phyloP scores from a whole-genome alignment of 805 yeast genomes.

The Saccharomycopsis malanga region DNA sequence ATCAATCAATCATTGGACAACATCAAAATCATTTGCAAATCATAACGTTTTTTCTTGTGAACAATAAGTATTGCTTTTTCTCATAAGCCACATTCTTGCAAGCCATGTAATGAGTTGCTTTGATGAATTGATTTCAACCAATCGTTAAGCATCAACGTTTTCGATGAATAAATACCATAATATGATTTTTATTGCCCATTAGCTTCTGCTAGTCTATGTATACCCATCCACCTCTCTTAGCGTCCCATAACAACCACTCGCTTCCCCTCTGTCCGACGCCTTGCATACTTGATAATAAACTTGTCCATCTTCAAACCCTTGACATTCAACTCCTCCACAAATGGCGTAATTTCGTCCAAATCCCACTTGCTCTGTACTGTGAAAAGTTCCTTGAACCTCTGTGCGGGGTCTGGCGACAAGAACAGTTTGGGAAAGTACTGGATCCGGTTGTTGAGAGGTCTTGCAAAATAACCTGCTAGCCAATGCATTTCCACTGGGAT shows the following conservation, averaged over 20 bases:
- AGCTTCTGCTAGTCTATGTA: no score
- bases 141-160: no score
- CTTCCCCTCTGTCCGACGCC: conserved; percentile 42
- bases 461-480: conserved; percentile 49
- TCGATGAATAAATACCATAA: no score
- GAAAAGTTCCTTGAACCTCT: conserved; percentile 48
- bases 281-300: conserved; percentile 57
- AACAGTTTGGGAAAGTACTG: conserved; percentile 44
- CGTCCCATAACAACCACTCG: conserved; percentile 32
- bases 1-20: no score
- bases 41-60: no score
- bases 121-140: no score
- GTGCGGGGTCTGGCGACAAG: conserved; percentile 42
- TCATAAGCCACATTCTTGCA: no score
- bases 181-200: no score
- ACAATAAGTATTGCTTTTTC: no score
- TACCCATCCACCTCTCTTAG: no score
- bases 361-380: conserved; percentile 52
- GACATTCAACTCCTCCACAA: conserved; percentile 45
- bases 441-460: conserved; percentile 40
- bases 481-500: conserved; percentile 49
- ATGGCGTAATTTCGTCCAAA: conserved; percentile 55
- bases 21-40: no score
- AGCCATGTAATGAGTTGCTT: no score
- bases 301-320: conserved; percentile 48